phyloP scores from a whole-genome alignment of 345 rosid species.

The Brassica cretica region DNA sequence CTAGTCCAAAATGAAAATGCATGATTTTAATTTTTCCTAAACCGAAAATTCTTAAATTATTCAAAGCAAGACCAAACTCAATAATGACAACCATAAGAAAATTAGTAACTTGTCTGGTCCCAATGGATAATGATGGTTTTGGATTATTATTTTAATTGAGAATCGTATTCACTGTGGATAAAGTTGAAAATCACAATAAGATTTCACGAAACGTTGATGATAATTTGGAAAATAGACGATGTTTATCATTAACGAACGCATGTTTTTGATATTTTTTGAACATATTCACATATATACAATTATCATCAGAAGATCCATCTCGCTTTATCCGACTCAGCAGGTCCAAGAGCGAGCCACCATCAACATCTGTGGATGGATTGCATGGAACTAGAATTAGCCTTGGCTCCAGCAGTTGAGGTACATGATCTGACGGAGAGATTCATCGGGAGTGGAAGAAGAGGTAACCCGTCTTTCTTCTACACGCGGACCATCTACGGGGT shows the following conservation, averaged over 20 bases:
- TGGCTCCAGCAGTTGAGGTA: slow-evolving; percentile 92
- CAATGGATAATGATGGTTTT: slow-evolving; percentile 24
- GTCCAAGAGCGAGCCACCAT: background rate
- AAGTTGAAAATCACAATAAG: slow-evolving; percentile 27
- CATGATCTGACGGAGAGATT: slow-evolving; percentile 78
- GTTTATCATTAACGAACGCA: slow-evolving; percentile 11
- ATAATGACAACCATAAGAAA: background rate
- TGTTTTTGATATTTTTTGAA: background rate
- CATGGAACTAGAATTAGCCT: slow-evolving; percentile 31
- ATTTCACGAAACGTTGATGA: background rate
- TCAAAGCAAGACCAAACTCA: background rate
- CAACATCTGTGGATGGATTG: background rate
- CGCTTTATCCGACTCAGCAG: slow-evolving; percentile 8
- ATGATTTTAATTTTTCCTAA: background rate
- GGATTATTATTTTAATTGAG: background rate
- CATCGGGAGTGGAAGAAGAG: slow-evolving; percentile 53
- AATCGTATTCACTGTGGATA: slow-evolving; percentile 19
- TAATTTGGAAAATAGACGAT: background rate
- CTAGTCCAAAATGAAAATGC: background rate
- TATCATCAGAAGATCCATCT: background rate
- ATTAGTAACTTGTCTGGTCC: slow-evolving; percentile 9
- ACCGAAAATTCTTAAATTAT: background rate
- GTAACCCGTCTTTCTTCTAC: slow-evolving; percentile 26
- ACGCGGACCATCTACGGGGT: slow-evolving; percentile 21
- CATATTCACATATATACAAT: slow-evolving; percentile 31